Conservation (phyloP, 306 rosid genomes). For the Prunus salicina region DNA sequence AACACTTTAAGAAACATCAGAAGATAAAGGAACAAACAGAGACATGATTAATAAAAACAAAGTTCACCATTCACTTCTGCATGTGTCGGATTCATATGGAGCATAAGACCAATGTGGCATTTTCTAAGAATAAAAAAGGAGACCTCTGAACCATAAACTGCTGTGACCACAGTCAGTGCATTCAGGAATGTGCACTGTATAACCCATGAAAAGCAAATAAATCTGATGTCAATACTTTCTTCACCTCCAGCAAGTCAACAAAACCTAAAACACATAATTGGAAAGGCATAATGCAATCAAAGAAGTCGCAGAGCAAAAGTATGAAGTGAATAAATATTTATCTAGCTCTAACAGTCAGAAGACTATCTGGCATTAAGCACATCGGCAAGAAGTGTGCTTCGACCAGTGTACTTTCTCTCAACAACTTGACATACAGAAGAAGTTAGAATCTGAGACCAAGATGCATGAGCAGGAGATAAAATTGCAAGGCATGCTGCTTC, state of each 20-base stretch:
- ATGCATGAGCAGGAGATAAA: not conserved
- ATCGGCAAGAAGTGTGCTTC: not conserved
- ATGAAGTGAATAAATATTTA: not conserved
- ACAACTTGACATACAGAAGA: not conserved
- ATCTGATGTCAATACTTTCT: not conserved
- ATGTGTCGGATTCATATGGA: not conserved
- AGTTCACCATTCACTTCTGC: not conserved
- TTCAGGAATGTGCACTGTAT: constrained; percentile 1
- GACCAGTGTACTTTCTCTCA: not conserved
- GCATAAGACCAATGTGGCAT: not conserved
- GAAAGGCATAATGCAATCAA: not conserved
- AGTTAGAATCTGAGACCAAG: not conserved
- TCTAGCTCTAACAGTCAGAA: not conserved
- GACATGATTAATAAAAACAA: not conserved
- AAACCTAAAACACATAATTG: not conserved
- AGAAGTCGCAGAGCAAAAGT: not conserved
- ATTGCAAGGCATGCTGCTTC: not conserved
- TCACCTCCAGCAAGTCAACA: not conserved
- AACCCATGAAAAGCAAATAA: not conserved
- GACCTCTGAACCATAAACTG: not conserved
- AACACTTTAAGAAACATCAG: not conserved
- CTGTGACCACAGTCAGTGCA: not conserved
- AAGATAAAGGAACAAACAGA: not conserved
- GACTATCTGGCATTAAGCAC: not conserved
- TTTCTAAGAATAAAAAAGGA: not conserved